Conservation (phyloP, 495 filamentous ascomycete species). For the Bacidia gigantensis region DNA sequence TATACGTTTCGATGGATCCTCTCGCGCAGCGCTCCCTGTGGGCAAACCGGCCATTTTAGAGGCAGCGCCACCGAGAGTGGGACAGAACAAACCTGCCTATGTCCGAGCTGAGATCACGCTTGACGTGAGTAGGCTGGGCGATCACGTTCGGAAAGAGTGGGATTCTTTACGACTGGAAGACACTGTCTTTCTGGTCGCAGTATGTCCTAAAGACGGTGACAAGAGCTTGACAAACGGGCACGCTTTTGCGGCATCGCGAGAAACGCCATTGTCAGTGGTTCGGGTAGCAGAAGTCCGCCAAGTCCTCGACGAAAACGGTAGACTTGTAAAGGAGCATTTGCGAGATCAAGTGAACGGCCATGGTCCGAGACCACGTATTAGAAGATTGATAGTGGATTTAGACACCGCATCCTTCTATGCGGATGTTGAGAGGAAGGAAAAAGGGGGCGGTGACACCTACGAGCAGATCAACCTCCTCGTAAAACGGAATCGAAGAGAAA, state of each 20-base stretch:
- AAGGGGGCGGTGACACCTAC: conserved; percentile 65
- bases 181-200: conserved; percentile 73
- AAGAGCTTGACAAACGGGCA: conserved; percentile 42
- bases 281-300: conserved; percentile 80
- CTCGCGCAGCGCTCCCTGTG: conserved; percentile 82
- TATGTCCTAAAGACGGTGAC: conserved; percentile 42
- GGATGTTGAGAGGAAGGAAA: conserved; percentile 51
- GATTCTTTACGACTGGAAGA: conserved; percentile 80
- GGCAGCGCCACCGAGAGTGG: conserved; percentile 70
- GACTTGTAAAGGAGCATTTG: conserved; percentile 49
- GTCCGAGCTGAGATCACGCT: conserved; percentile 82
- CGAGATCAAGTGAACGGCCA: conserved; percentile 38
- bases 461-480: conserved; percentile 77
- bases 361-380: conserved; percentile 37
- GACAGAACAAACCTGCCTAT: conserved; percentile 68
- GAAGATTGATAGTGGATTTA: conserved; percentile 66
- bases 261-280: conserved; percentile 51
- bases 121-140: conserved; percentile 65
- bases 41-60: conserved; percentile 79
- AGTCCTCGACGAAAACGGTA: conserved; percentile 77
- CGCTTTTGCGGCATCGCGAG: conserved; percentile 37
- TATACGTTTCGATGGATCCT: conserved; percentile 70
- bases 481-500: conserved; percentile 74
- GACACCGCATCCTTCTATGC: conserved; percentile 67
- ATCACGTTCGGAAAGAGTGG: conserved; percentile 73